These are phyloP conservation scores for Gleditsia sinensis DNA, from an alignment of 306 rosid genomes.

Conservation along the genomic window DNA sequence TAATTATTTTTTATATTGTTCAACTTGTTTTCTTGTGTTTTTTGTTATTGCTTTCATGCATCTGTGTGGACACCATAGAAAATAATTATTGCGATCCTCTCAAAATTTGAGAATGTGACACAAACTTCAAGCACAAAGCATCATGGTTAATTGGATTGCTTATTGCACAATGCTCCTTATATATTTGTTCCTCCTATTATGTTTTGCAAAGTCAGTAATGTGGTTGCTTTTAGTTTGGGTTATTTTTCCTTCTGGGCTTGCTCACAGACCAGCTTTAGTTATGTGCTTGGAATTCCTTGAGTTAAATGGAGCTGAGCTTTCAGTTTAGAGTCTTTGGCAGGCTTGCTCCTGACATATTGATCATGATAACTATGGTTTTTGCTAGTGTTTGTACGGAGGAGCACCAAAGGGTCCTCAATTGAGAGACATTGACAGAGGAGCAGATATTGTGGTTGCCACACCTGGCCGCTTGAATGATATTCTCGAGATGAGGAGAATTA, in stretches of 20 bases:
- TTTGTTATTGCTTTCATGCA: constrained; percentile 6
- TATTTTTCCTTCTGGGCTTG: neutral
- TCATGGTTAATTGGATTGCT: constrained; percentile 8
- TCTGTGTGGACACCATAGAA: constrained; percentile 1
- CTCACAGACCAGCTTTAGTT: neutral
- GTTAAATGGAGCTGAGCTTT: constrained; percentile 1
- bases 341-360: neutral
- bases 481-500: constrained; percentile 93
- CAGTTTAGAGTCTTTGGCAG: neutral
- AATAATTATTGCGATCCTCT: neutral
- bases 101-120: constrained; percentile 2
- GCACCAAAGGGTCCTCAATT: constrained; percentile 99
- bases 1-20: neutral
- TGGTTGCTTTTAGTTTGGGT: neutral
- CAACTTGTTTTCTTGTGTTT: neutral
- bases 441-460: constrained; percentile 96
- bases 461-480: constrained; percentile 99
- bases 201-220: neutral
- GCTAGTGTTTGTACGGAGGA: constrained; percentile 94
- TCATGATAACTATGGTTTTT: constrained; percentile 6
- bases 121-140: constrained; percentile 6
- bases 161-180: neutral
- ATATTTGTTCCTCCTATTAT: neutral
- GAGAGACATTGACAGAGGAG: constrained; percentile 92
- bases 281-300: neutral